Base-by-base conservation (phyloP, 257 asterid genomes). In the Solanum sejunctum region DNA sequence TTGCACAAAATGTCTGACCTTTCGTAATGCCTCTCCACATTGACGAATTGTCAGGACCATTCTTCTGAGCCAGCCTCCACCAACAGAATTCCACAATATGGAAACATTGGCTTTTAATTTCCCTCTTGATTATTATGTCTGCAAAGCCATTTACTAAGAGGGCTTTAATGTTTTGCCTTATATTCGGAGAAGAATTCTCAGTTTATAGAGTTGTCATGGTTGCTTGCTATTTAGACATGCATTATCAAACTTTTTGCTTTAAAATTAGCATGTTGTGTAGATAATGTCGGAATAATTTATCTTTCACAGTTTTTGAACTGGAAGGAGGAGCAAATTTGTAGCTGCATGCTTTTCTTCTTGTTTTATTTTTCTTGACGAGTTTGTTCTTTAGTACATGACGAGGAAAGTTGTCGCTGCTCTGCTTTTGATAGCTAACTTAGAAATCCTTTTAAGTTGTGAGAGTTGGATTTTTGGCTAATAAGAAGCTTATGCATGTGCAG, bases 401-500 rank as follows among this genome's bases (percentile, higher is more conserved):
- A 77, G 36, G 81, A 49, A 13, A 49, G 1, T 7, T 49, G 39
- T 10, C 26, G 26, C 9, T 16, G 21, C 26, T 51, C 82, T 15
- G 63, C 16, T 23, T 77, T 51, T 77, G 82, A 15, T 23, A 26
- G 82, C 23, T 17, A 8, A 23, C 17, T 17, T 51, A 51, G 16
- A 51, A n/a, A 69, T 69, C 41, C 9, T 77, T 51, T 12, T 5
- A 51, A 51, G 82, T 77, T 77, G 15, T 75, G 12, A 26, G n/a
- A 43, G 47, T 51, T 72, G 10, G 55, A 60, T 23, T 43, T 51
- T 71, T 49, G 32, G 28, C 85, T 88, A 36, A 80, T 43, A 47
- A 58, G 9, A 0, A 71, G 18, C 43, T 56, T 54, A 20, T 39
- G 60, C 70, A 77, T 67, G 51, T 83, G 91, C 97, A 97, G 99